Conservation (phyloP, 1,284 basidiomycete species). For the Anthracocystis panici-leucophaei region DNA sequence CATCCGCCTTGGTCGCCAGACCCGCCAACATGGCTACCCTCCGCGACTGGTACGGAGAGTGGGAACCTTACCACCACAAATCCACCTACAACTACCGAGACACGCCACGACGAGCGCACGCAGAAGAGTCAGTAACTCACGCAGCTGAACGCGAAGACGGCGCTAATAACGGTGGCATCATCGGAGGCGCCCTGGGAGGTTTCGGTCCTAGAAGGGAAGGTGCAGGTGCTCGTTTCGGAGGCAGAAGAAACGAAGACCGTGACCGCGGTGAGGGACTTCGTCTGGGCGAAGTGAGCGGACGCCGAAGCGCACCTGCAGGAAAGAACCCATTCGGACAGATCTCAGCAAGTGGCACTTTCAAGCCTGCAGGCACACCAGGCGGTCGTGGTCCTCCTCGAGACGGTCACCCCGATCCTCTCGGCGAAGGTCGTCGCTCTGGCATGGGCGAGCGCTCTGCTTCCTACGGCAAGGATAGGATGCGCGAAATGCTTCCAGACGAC, state of each 20-base stretch:
- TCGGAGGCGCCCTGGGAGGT: constrained; percentile 48
- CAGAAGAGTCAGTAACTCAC: constrained; percentile 26
- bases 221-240: constrained; percentile 44
- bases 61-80: constrained; percentile 70
- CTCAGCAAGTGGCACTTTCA: constrained; percentile 61
- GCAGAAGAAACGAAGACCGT: constrained; percentile 52
- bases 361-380: constrained; percentile 54
- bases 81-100: constrained; percentile 75
- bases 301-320: constrained; percentile 51
- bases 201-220: constrained; percentile 51
- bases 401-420: constrained; percentile 19
- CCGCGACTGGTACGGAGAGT: constrained; percentile 83
- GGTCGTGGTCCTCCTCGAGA: constrained; percentile 36
- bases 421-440: constrained; percentile 39
- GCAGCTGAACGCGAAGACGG: constrained; percentile 25
- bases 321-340: constrained; percentile 65
- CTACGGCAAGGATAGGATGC: constrained; percentile 49
- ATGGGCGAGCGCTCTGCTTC: constrained; percentile 49
- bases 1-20: constrained; percentile 80
- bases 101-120: constrained; percentile 73
- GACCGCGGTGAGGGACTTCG: constrained; percentile 47
- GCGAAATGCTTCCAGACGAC: constrained; percentile 43
- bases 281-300: constrained; percentile 33
- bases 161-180: constrained; percentile 36
- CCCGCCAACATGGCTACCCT: constrained; percentile 82